These are phyloP conservation scores for Berkeleyomyces basicola DNA, from an alignment of 2,329 filamentous ascomycete genomes.

Conservation along the genomic window DNA sequence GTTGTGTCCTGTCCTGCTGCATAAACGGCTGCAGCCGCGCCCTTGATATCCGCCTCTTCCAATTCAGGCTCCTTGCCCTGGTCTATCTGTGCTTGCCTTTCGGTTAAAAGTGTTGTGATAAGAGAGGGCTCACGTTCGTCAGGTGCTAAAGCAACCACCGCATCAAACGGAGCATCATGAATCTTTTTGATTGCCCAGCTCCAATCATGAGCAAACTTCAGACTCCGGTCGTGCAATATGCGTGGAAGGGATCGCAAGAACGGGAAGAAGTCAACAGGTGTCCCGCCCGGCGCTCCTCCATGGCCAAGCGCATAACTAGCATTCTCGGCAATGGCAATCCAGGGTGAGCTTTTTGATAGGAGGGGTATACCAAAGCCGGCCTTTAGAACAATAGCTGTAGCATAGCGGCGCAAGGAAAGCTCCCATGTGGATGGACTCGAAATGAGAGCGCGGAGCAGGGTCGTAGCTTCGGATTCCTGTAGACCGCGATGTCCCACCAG, in stretches of 20 bases:
- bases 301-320: conserved; percentile 19
- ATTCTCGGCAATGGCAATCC: conserved; percentile 24
- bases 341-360: conserved; percentile 22
- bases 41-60: conserved; percentile 27
- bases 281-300: conserved; percentile 20
- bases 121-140: conserved; percentile 21
- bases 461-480: conserved; percentile 26
- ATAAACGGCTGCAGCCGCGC: conserved; percentile 28
- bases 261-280: conserved; percentile 25
- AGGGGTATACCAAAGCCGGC: conserved; percentile 25
- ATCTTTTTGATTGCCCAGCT: conserved; percentile 23
- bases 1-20: conserved; percentile 29
- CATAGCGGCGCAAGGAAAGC: conserved; percentile 23
- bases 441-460: conserved; percentile 25
- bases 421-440: conserved; percentile 20
- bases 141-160: conserved; percentile 20
- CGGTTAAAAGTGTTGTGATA: conserved; percentile 25
- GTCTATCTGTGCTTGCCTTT: conserved; percentile 22
- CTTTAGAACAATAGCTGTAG: conserved; percentile 25
- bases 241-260: conserved; percentile 24
- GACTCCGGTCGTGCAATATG: conserved; percentile 22
- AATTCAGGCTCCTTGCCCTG: conserved; percentile 23
- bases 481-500: conserved; percentile 24
- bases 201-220: conserved; percentile 20
- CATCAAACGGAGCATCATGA: conserved; percentile 28